A percentile compares a stretch with the other conserved stretches of the same genome.
Conservation (phyloP, 1,139 yeast species). For the Pichia sp. region DNA sequence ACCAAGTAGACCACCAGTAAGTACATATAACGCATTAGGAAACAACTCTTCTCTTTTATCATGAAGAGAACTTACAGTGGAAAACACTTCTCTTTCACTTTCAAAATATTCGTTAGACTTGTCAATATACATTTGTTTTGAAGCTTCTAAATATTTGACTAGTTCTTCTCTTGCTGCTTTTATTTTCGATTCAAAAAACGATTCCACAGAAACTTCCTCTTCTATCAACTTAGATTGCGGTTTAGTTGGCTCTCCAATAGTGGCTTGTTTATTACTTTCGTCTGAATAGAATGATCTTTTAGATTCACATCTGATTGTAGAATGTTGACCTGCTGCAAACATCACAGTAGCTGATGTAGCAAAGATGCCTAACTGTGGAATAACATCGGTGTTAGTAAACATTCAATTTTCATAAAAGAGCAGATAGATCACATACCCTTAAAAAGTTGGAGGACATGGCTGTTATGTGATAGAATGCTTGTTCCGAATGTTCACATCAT, state of each 20-base stretch:
- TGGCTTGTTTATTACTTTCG: constrained; percentile 25
- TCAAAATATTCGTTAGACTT: constrained; percentile 33
- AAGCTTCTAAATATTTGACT: constrained; percentile 24
- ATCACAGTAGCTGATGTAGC: constrained; percentile 8
- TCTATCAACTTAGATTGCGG: constrained; percentile 33
- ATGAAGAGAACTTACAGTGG: constrained; percentile 63
- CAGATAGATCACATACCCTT: not conserved
- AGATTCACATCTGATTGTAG: constrained; percentile 8
- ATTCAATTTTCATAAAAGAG: too few species aligned
- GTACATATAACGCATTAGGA: constrained; percentile 67
- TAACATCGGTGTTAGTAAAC: not conserved
- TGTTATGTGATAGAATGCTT: too few species aligned
- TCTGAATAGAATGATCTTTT: constrained; percentile 48
- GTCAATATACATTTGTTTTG: constrained; percentile 34
- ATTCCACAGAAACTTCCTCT: constrained; percentile 52
- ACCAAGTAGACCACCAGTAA: constrained; percentile 75
- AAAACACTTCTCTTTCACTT: constrained; percentile 60
- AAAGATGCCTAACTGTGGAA: constrained; percentile 9
- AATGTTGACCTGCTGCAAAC: not conserved
- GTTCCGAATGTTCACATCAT: too few species aligned
- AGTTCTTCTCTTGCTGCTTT: constrained; percentile 39
- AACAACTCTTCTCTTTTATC: constrained; percentile 65
- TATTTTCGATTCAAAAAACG: constrained; percentile 49
- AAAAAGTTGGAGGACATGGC: not conserved
- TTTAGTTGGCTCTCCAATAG: constrained; percentile 26